phyloP scores from a whole-genome alignment of 2,329 filamentous ascomycete species.

The Waltergamsia citrina region DNA sequence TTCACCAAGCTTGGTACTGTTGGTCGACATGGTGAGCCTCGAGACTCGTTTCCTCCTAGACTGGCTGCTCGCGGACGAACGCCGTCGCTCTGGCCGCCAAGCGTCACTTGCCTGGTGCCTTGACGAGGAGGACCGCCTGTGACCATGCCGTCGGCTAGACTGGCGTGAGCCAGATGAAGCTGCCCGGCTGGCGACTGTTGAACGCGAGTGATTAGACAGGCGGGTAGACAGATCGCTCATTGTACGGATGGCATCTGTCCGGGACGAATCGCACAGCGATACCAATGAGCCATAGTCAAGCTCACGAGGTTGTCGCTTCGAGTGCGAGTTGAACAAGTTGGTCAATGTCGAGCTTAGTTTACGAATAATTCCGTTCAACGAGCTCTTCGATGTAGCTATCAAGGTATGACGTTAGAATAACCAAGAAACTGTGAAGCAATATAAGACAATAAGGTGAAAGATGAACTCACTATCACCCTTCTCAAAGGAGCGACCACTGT shows the following conservation, averaged over 20 bases:
- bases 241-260: constrained; percentile 35
- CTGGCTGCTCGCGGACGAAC: neutral
- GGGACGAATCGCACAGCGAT: constrained; percentile 35
- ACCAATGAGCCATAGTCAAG: constrained; percentile 32
- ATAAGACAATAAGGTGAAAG: no score
- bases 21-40: constrained; percentile 26
- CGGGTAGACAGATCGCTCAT: constrained; percentile 35
- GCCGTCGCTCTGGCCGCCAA: no score
- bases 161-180: no score
- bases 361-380: constrained; percentile 29
- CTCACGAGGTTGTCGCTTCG: constrained; percentile 25
- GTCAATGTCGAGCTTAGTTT: constrained; percentile 23
- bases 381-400: constrained; percentile 25
- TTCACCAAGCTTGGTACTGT: constrained; percentile 36
- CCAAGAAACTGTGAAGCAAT: no score
- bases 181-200: constrained; percentile 8
- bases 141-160: no score
- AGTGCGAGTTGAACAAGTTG: constrained; percentile 16
- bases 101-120: no score
- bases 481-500: constrained; percentile 29
- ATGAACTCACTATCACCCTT: constrained; percentile 35
- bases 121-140: no score
- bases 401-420: no score
- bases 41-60: constrained; percentile 11
- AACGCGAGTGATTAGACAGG: constrained; percentile 6